A percentile compares a stretch with the other conserved stretches of the same genome.
phyloP scores from a whole-genome alignment of 805 yeast species.

The Saccharomycopsis lassenensis region DNA sequence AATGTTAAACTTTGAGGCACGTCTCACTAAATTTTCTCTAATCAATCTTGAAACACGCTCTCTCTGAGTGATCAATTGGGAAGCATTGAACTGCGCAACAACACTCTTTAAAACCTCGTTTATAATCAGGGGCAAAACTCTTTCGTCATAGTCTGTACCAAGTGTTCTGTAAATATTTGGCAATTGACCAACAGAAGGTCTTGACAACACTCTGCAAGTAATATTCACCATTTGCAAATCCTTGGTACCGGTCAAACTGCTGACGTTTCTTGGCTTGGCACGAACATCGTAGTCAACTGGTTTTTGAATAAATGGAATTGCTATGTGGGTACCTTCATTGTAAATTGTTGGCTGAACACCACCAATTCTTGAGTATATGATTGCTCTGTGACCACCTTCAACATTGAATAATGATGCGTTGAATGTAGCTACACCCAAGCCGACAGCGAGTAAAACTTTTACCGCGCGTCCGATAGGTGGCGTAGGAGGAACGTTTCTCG shows the following conservation, averaged over 20 bases:
- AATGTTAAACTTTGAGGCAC: constrained; percentile 85
- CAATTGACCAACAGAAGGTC: constrained; percentile 70
- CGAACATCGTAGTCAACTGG: constrained; percentile 91
- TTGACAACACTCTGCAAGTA: constrained; percentile 93
- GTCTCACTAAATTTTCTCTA: constrained; percentile 79
- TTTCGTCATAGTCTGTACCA: constrained; percentile 92
- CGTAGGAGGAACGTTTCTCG: constrained; percentile 20
- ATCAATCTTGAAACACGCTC: constrained; percentile 89
- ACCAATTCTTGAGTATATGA: constrained; percentile 74
- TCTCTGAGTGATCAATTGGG: constrained; percentile 97
- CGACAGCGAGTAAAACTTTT: constrained; percentile 49
- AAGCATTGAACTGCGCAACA: constrained; percentile 97
- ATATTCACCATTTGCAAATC: constrained; percentile 98
- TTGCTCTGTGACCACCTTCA: constrained; percentile 98
- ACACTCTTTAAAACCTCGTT: constrained; percentile 94
- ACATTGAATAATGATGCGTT: constrained; percentile 67
- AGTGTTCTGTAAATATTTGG: constrained; percentile 85
- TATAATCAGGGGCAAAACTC: constrained; percentile 95
- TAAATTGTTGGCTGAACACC: constrained; percentile 80
- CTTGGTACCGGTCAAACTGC: constrained; percentile 94
- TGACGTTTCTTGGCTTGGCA: constrained; percentile 93
- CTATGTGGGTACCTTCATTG: constrained; percentile 90
- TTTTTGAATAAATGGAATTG: constrained; percentile 89
- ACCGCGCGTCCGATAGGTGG: constrained; percentile 55
- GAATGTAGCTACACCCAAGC: constrained; percentile 42